phyloP scores from a whole-genome alignment of 208 protist genomes.

The Trypanosoma theileri region DNA sequence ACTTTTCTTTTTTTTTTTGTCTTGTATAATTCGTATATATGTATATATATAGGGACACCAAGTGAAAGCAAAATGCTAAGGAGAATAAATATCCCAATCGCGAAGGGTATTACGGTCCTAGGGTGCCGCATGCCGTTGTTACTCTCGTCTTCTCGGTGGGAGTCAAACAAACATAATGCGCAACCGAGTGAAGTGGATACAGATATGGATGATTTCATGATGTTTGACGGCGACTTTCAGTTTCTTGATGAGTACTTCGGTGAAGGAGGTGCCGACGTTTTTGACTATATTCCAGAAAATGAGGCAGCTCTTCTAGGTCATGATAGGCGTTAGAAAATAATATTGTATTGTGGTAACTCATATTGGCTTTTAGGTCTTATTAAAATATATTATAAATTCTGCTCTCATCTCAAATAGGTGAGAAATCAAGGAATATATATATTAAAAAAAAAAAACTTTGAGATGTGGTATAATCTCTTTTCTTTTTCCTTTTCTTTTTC shows the following conservation, averaged over 20 bases:
- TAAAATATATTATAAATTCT: background rate
- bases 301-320: constrained; percentile 38
- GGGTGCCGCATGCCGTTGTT: background rate
- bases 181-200: constrained; percentile 31
- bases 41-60: background rate
- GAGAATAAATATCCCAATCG: constrained; percentile 12
- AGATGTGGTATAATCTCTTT: background rate
- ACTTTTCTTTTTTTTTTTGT: constrained; percentile 9
- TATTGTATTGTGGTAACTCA: background rate
- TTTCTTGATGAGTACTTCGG: constrained; percentile 81
- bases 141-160: constrained; percentile 12
- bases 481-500: background rate
- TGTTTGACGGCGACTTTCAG: constrained; percentile 75
- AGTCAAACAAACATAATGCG: constrained; percentile 7
- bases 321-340: constrained; percentile 25
- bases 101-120: background rate
- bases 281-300: constrained; percentile 67
- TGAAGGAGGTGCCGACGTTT: constrained; percentile 56
- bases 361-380: background rate
- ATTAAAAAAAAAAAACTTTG: background rate
- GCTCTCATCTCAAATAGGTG: background rate
- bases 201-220: constrained; percentile 39
- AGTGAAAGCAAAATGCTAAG: constrained; percentile 18
- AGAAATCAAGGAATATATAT: background rate
- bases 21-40: background rate